Base-by-base conservation (phyloP, 2,329 filamentous ascomycete species). In the Blumeria graminis region DNA sequence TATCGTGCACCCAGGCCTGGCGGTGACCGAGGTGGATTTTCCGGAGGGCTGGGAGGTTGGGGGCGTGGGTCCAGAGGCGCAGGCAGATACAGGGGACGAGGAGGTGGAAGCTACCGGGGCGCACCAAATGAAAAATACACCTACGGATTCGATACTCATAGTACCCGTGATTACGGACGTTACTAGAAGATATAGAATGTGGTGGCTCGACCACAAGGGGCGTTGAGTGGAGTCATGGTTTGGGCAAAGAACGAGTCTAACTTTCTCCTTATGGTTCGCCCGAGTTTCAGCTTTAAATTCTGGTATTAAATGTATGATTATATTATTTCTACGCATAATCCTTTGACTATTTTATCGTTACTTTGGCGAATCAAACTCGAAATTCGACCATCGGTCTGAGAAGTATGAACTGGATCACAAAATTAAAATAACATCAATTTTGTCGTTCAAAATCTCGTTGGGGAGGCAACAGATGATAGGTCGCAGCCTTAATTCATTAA, bases 1-100 rank as follows among this genome's bases (percentile, higher is more conserved):
- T 69, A 70, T 36, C 65, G 63, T 57, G 67, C 54, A 46, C 54
- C 54, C 7, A 46, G 54, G 13, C 54, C 54, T 56, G 62, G 67
- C 8, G 63, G 65, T 33, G 62, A 63, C 61, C 46, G 55, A 18
- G 32, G 41, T 33, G 46, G 55, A 10, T 51, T 38, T 39, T 22
- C n/a, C 14, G 51, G 56, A 45, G 57, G 58, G 3, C 55, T 50
- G 51, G 54, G 58, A 22, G 33, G 52, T 8, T 43, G 57, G 11
- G 35, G 55, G n/a, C 46, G 57, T 16, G 56, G 55, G 11, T 55
- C 56, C 10, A 55, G 22, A 10, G 43, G 52, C n/a, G 18, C 51
- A 28, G 45, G 52, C 28, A 32, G 57, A 36, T 39, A 39, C 6
- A 14, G 51, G 35, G 50, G 39, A 28, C 1, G 22, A 28, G 45